Evolutionary conservation across 176 grass and related monocot species (phyloP), one percentile per base, ranked within the genome.

Genomic region (Aegilops umbellulata): DNA sequence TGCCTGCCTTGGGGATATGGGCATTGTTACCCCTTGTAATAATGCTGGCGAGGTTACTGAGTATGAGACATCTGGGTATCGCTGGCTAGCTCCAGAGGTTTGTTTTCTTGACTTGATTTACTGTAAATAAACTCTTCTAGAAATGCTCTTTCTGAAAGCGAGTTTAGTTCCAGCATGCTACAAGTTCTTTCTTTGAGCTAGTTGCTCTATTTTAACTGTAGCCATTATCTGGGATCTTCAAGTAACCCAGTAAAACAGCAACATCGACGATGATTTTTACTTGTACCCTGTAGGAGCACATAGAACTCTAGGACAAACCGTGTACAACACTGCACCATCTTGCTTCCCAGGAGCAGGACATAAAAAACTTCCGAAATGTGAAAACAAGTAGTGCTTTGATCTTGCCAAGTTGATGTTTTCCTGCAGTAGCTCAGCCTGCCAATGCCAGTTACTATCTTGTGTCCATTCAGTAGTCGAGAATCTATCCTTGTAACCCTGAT

Each of bases 51-150:
- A 99, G 87, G 92, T 95, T 39, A 98, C 93, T 0, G 96, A 96
- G 87, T 99, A 99, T 16, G 97, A 99, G 82, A 99, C 97, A 0
- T 93, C 94, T 69, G 97, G 97, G 5, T 99, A 96, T 70, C 90
- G 94, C 29, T 99, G 97, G 97, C 85, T 99, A 49, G 97, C 97
- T 82, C 97, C 97, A 44, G 97, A 99, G 97, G 97, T 99, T 89
- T 88, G 94, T 83, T 77, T 49, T 51, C 19, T 83, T 42, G 16
- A 69, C 31, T 81, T 71, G 29, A 30, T 87, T 78, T 81, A 67
- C 26, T 57, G 4, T 65, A 69, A 66, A 47, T n/a, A n/a, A n/a
- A n/a, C n/a, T n/a, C n/a, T n/a, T n/a, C n/a, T n/a, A n/a, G n/a
- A n/a, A n/a, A n/a, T n/a, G n/a, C n/a, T n/a, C n/a, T 87, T 80